Evolutionary conservation across 306 rosid species (phyloP), one percentile per base, ranked within the genome.

Genomic region (Comarum palustre): DNA sequence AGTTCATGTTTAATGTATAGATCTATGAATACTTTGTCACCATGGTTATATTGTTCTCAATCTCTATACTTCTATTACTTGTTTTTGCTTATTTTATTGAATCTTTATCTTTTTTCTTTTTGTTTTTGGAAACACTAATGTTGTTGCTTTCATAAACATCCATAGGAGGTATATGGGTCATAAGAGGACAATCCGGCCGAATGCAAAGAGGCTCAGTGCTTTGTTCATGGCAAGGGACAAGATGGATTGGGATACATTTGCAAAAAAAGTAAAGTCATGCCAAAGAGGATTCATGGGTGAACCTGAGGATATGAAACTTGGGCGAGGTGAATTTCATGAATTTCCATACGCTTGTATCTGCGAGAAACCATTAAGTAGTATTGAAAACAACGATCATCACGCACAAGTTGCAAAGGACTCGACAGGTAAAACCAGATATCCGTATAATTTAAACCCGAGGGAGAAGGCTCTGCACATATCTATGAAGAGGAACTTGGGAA

Each of bases 111-210:
- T 9, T 17, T 58, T 48, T 2, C 4, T 31, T 60, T 29, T 5
- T 31, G 24, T 32, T 36, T 60, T 39, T 54, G 27, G 45, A 65
- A 15, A 9, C 60, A 15, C 43, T 61, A 61, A 61, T 8, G 22
- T 15, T 24, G 8, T 57, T 54, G 67, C 64, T 61, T 31, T 59
- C 36, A 27, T 58, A 3, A 63, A 43, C n/a, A 5, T 41, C 66
- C 46, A 61, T 77, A 94, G 99, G 97, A 90, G 99, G 85, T 91
- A 91, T 43, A 87, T 90, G 92, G 96, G 97, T 81, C 99, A 95
- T 82, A 91, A 86, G 83, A 91, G 99, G 87, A 95, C 99, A 79
- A 88, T 95, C 43, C 88, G 97, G 80, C 99, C 99, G 38, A 95
- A 95, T 87, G 93, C 99, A 27, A 95, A 95, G 89, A 95, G 83